Percentiles rank a stretch among this genome's conserved stretches.
These are phyloP conservation scores for Lolium rigidum DNA, from an alignment of 176 grass and related monocot species.

Conservation along the genomic window DNA sequence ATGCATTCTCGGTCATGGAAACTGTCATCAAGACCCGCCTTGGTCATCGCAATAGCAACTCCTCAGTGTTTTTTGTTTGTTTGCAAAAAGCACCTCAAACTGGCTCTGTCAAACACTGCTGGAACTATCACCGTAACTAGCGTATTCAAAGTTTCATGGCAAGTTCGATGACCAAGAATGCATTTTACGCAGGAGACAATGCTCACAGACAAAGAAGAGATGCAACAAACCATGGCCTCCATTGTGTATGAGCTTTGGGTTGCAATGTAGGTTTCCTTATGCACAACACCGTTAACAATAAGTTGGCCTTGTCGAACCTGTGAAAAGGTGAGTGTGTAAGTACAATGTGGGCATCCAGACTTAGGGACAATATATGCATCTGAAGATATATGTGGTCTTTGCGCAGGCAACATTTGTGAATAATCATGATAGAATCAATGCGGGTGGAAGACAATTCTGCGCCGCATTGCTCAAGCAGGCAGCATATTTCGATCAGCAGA, in stretches of 20 bases:
- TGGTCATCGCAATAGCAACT: too few relatives aligned
- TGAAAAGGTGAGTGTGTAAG: constrained; percentile 7
- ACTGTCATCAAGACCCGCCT: too few relatives aligned
- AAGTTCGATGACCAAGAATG: too few relatives aligned
- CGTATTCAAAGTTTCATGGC: too few relatives aligned
- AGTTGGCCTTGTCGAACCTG: constrained; percentile 56
- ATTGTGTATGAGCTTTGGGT: constrained; percentile 35
- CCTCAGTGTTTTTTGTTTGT: too few relatives aligned
- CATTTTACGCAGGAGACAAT: constrained; percentile 40
- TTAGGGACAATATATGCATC: background rate
- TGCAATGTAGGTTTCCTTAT: constrained; percentile 41
- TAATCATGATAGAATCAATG: background rate
- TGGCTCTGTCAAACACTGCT: too few relatives aligned
- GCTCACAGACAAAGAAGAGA: constrained; percentile 37
- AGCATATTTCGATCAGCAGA: background rate
- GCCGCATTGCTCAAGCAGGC: background rate
- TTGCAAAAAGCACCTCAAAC: too few relatives aligned
- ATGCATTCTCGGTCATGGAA: too few relatives aligned
- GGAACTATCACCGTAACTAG: too few relatives aligned
- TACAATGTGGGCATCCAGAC: background rate
- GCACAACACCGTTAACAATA: constrained; percentile 54
- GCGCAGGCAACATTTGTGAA: background rate
- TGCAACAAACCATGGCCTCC: constrained; percentile 56
- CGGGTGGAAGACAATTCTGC: background rate
- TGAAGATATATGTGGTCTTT: background rate